Conservation (phyloP, 2,329 filamentous ascomycete species). For the Cladosporium sp. region DNA sequence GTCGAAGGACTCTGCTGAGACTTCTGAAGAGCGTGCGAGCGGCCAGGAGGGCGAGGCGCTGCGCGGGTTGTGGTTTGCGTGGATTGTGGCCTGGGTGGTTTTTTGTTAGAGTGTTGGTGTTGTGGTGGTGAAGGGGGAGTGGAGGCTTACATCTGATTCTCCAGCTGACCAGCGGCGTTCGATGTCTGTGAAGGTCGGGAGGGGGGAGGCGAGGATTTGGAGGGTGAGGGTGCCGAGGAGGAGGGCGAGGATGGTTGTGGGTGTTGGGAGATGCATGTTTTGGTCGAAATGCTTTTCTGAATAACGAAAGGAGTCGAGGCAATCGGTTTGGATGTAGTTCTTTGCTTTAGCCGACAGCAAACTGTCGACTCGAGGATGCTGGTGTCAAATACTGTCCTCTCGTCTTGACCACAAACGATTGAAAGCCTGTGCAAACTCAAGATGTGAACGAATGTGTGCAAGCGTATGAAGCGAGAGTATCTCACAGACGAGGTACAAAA, state of each 20-base stretch:
- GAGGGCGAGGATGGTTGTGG: slow-evolving; percentile 16
- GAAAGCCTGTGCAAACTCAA: too few species aligned
- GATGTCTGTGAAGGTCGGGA: slow-evolving; percentile 23
- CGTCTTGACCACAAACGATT: too few species aligned
- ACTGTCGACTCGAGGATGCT: background rate
- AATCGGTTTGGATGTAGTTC: background rate
- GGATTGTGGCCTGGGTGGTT: slow-evolving; percentile 17
- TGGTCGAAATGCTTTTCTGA: background rate
- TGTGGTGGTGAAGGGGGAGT: background rate
- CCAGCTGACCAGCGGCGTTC: slow-evolving; percentile 25
- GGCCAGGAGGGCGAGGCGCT: slow-evolving; percentile 21
- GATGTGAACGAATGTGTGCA: too few species aligned
- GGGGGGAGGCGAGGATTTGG: slow-evolving; percentile 12
- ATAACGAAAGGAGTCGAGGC: background rate
- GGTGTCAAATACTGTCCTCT: too few species aligned
- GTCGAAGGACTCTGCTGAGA: background rate
- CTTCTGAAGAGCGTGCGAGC: background rate
- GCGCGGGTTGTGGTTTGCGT: slow-evolving; percentile 17
- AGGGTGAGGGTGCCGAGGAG: slow-evolving; percentile 15
- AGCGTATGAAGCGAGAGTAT: too few species aligned
- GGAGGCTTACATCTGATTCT: slow-evolving; percentile 24
- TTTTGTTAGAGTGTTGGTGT: background rate
- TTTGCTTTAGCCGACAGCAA: background rate
- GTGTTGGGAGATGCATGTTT: slow-evolving; percentile 16
- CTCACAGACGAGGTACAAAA: background rate